Conservation (phyloP, 805 yeast species). For the Saccharomycopsis javanensis region DNA sequence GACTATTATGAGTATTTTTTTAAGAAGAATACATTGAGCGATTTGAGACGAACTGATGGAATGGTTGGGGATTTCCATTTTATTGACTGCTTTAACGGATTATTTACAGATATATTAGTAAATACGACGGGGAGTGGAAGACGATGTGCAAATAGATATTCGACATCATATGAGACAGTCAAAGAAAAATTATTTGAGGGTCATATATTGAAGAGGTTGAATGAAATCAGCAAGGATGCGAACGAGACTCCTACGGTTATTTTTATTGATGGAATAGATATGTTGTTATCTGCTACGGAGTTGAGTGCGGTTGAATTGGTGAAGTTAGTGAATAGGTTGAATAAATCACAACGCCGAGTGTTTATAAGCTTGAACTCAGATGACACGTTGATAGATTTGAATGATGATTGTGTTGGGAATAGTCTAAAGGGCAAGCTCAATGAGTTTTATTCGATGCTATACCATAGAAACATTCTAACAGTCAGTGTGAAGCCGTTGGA, state of each 20-base stretch:
- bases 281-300: constrained; percentile 10
- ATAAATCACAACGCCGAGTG: background rate
- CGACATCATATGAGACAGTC: background rate
- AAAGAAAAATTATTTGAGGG: constrained; percentile 1
- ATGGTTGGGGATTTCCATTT: constrained; percentile 5
- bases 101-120: constrained; percentile 4
- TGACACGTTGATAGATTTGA: constrained; percentile 10
- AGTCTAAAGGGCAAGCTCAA: constrained; percentile 10
- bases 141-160: background rate
- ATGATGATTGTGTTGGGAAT: background rate
- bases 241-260: background rate
- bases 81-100: constrained; percentile 13
- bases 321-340: constrained; percentile 4
- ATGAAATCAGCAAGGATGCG: background rate
- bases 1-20: constrained; percentile 5
- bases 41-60: background rate
- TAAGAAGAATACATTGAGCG: constrained; percentile 9
- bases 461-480: constrained; percentile 3
- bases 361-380: constrained; percentile 3
- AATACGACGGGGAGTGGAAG: background rate
- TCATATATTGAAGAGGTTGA: constrained; percentile 1
- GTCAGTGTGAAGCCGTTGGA: constrained; percentile 16
- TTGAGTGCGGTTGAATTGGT: constrained; percentile 3
- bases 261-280: constrained; percentile 13
- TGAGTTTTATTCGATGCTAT: constrained; percentile 5